Evolutionary conservation across 1,284 basidiomycete genomes (phyloP).

Genomic region (Pterulicium gracile): DNA sequence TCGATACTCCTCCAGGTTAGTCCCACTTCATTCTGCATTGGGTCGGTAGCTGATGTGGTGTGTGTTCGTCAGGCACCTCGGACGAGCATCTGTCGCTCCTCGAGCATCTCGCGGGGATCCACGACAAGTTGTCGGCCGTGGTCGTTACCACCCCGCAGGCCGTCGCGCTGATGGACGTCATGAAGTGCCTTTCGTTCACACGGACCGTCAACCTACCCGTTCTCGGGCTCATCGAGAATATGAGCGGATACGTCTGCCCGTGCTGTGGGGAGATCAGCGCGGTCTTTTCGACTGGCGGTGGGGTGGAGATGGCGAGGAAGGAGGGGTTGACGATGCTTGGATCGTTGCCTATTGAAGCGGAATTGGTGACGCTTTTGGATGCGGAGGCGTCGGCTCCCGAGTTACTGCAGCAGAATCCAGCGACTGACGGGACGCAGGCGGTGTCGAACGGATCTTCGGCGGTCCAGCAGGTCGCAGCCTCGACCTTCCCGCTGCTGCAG

Average conservation of each 20-base stretch:
- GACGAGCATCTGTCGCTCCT: slow-evolving; percentile 96
- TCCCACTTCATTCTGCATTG: slow-evolving; percentile 5
- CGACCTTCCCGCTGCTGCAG: slow-evolving; percentile 36
- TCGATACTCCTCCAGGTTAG: slow-evolving; percentile 94
- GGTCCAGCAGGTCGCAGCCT: slow-evolving; percentile 12
- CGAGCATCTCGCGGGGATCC: slow-evolving; percentile 86
- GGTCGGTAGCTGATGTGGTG: slow-evolving; percentile 12
- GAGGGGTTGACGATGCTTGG: slow-evolving; percentile 80
- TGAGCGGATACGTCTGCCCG: slow-evolving; percentile 98
- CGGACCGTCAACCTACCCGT: slow-evolving; percentile 79
- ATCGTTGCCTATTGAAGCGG: slow-evolving; percentile 88
- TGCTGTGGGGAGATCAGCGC: slow-evolving; percentile 91
- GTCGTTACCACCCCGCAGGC: slow-evolving; percentile 98
- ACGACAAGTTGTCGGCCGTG: slow-evolving; percentile 70
- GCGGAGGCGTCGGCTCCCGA: slow-evolving; percentile 32
- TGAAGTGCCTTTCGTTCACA: slow-evolving; percentile 95
- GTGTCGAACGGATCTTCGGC: slow-evolving; percentile 11
- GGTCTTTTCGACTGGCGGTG: slow-evolving; percentile 92
- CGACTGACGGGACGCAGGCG: background rate
- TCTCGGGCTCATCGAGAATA: slow-evolving; percentile 95
- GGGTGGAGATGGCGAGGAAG: slow-evolving; percentile 72
- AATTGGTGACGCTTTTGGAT: slow-evolving; percentile 83
- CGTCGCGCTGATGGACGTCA: slow-evolving; percentile 88
- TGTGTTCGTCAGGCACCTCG: slow-evolving; percentile 65
- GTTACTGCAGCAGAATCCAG: background rate